Evolutionary conservation across 192 early-diverging fungal species (phyloP).

Genomic region (Podila verticillata): DNA sequence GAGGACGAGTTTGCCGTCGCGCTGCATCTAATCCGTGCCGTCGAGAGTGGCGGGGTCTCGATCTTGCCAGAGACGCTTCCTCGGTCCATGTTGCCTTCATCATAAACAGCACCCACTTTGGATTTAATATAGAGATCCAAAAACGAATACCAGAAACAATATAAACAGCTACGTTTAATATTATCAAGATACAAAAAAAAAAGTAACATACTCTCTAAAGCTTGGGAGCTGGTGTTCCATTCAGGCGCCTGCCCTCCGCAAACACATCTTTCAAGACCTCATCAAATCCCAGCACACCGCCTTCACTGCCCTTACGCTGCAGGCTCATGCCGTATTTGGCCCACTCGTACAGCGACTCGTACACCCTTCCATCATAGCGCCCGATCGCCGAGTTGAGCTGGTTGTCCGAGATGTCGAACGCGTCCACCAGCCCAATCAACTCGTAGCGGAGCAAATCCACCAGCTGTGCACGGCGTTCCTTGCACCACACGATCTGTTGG

Average conservation of each 20-base stretch:
- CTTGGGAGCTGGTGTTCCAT: slow-evolving; percentile 23
- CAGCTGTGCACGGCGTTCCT: slow-evolving; percentile 62
- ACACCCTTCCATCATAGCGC: slow-evolving; percentile 85
- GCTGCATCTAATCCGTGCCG: slow-evolving; percentile 71
- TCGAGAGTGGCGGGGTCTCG: slow-evolving; percentile 49
- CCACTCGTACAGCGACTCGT: slow-evolving; percentile 72
- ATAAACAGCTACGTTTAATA: too few relatives aligned
- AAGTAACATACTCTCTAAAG: slow-evolving; percentile 6
- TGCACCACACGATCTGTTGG: slow-evolving; percentile 67
- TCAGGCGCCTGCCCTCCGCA: slow-evolving; percentile 38
- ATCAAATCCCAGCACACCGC: slow-evolving; percentile 39
- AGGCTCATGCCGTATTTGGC: slow-evolving; percentile 54
- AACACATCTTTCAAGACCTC: slow-evolving; percentile 41
- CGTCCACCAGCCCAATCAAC: slow-evolving; percentile 83
- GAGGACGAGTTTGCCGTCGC: slow-evolving; percentile 86
- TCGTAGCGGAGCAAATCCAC: slow-evolving; percentile 72
- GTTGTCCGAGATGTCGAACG: slow-evolving; percentile 87
- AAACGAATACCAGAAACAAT: too few relatives aligned
- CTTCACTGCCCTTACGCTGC: slow-evolving; percentile 34
- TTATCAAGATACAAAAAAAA: too few relatives aligned
- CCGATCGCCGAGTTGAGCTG: slow-evolving; percentile 87
- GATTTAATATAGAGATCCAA: too few relatives aligned
- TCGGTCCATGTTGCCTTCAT: slow-evolving; percentile 50
- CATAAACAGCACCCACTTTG: background rate
- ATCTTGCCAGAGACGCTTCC: slow-evolving; percentile 58